Percentiles rank a stretch among this genome's conserved stretches.
Conservation (phyloP, 225 moss, liverwort and hornwort species). For the Lunularia cruciata region DNA sequence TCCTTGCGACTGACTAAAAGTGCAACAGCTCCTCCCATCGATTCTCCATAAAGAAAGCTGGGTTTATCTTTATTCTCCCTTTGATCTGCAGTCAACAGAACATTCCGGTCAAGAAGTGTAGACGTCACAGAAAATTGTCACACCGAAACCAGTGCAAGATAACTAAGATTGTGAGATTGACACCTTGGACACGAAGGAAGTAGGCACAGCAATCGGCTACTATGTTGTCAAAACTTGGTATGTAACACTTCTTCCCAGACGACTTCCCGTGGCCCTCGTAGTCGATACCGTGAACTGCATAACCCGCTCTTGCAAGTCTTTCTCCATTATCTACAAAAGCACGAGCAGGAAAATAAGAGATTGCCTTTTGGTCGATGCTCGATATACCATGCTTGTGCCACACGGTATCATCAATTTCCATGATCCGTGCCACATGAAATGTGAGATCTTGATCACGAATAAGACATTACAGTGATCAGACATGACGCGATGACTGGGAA, state of each 20-base stretch:
- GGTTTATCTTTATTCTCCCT: conserved; percentile 28
- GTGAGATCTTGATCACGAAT: too few species aligned
- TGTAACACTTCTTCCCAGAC: conserved; percentile 62
- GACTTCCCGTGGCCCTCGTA: conserved; percentile 91
- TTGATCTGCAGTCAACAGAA: conserved; percentile 29
- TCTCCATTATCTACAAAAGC: conserved; percentile 54
- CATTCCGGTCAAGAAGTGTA: background rate
- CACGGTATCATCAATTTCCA: background rate
- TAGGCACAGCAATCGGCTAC: conserved; percentile 59
- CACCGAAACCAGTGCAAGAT: too few species aligned
- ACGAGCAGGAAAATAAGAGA: background rate
- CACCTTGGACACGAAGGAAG: conserved; percentile 73
- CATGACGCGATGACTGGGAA: too few species aligned
- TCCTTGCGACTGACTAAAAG: conserved; percentile 70
- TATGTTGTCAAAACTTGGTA: conserved; percentile 56
- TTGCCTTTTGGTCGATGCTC: too few species aligned
- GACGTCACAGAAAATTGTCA: too few species aligned
- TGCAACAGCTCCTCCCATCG: conserved; percentile 87
- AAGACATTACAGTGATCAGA: background rate
- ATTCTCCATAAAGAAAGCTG: conserved; percentile 87
- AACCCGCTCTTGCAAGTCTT: conserved; percentile 76
- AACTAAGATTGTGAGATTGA: background rate
- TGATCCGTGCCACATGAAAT: too few species aligned
- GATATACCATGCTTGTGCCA: too few species aligned
- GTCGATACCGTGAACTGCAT: conserved; percentile 78